Conservation (phyloP, 2,329 filamentous ascomycete genomes). For the Phyllosticta paracitricarpa region DNA sequence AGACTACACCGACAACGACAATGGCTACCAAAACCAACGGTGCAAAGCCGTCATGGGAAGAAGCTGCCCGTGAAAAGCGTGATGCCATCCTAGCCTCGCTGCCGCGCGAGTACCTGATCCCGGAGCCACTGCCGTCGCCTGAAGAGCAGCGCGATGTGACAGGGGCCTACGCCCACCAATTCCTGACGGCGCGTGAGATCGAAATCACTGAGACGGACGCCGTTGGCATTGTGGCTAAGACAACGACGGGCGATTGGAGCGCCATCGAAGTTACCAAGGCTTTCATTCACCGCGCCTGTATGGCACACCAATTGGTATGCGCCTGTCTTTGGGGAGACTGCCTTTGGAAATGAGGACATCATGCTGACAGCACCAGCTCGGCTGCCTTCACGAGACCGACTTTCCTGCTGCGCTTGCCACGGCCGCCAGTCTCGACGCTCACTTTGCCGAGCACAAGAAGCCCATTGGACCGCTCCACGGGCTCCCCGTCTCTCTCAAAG, state of each 20-base stretch:
- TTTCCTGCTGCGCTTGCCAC: constrained; percentile 35
- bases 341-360: too few relatives aligned
- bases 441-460: constrained; percentile 24
- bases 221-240: constrained; percentile 45
- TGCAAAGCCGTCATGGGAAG: constrained; percentile 3
- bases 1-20: neutral
- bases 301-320: constrained; percentile 40
- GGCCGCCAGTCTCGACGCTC: constrained; percentile 33
- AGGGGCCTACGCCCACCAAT: constrained; percentile 46
- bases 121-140: neutral
- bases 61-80: constrained; percentile 4
- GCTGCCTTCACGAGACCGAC: constrained; percentile 39
- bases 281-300: constrained; percentile 46
- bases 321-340: neutral
- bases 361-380: constrained; percentile 13
- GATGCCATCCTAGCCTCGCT: constrained; percentile 4
- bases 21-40: neutral
- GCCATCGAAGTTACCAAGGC: constrained; percentile 46
- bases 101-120: constrained; percentile 5
- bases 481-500: constrained; percentile 38
- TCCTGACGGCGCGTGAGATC: constrained; percentile 43
- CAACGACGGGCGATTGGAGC: constrained; percentile 45
- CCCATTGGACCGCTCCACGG: constrained; percentile 39
- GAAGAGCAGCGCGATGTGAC: constrained; percentile 31
- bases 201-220: constrained; percentile 53